Evolutionary conservation across 176 grass and related monocot species (phyloP).

Genomic region (Hyparrhenia diplandra): DNA sequence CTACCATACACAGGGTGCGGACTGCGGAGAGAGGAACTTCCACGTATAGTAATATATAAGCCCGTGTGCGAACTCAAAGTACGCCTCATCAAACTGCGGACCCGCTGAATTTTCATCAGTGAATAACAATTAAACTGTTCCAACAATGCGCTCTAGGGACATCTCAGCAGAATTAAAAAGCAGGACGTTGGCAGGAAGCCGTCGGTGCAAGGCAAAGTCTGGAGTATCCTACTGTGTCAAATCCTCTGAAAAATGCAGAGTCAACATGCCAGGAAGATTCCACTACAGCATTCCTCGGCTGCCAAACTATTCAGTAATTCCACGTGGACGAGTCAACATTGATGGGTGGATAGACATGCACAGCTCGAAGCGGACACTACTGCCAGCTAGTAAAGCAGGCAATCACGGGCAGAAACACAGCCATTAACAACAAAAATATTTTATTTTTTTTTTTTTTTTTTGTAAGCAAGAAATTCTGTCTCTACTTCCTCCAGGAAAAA

Average conservation of each 20-base stretch:
- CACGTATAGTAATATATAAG: neutral
- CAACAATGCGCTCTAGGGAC: neutral
- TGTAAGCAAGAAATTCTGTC: neutral
- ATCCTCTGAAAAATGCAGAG: neutral
- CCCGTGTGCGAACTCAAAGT: constrained; percentile 16
- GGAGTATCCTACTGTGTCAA: neutral
- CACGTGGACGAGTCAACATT: constrained; percentile 21
- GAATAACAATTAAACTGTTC: constrained; percentile 19
- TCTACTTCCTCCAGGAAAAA: neutral
- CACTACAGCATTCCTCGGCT: constrained; percentile 13
- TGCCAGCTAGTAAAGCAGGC: constrained; percentile 23
- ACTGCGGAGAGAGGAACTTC: neutral
- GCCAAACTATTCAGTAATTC: constrained; percentile 5
- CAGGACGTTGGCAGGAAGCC: constrained; percentile 27
- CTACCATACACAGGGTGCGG: neutral
- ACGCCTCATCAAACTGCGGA: constrained; percentile 18
- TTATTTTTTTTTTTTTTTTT: neutral
- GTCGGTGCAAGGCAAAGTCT: constrained; percentile 22
- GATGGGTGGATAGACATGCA: neutral
- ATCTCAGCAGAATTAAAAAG: constrained; percentile 11
- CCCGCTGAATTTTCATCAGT: constrained; percentile 3
- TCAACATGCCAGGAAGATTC: constrained; percentile 15
- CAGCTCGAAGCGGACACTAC: neutral
- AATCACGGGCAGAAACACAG: constrained; percentile 27
- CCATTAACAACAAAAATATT: constrained; percentile 2